A percentile compares a stretch with the other conserved stretches of the same genome.
phyloP scores from a whole-genome alignment of 345 rosid genomes.

The Citrus australasica region DNA sequence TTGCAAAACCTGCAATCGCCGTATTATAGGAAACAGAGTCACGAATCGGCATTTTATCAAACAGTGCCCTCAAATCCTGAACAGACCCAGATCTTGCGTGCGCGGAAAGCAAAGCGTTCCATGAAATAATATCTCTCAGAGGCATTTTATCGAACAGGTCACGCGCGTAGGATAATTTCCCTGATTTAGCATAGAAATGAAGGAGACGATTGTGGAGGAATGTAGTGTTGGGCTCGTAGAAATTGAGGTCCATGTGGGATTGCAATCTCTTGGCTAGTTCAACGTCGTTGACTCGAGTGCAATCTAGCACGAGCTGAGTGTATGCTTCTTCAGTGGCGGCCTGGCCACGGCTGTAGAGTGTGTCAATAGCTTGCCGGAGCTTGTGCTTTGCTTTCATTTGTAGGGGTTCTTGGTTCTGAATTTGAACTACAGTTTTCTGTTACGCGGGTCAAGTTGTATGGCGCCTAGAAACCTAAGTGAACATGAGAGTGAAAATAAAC shows the following conservation, averaged over 20 bases:
- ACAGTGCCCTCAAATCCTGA: slow-evolving; percentile 35
- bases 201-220: slow-evolving; percentile 56
- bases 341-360: slow-evolving; percentile 26
- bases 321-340: slow-evolving; percentile 33
- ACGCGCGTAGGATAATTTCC: slow-evolving; percentile 29
- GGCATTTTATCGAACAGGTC: slow-evolving; percentile 58
- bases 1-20: slow-evolving; percentile 38
- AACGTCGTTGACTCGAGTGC: slow-evolving; percentile 42
- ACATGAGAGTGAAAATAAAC: no score
- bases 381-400: slow-evolving; percentile 31
- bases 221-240: slow-evolving; percentile 29
- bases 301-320: slow-evolving; percentile 46
- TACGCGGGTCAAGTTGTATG: not conserved
- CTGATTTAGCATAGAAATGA: slow-evolving; percentile 40
- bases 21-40: slow-evolving; percentile 59
- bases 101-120: slow-evolving; percentile 57
- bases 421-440: slow-evolving; percentile 25
- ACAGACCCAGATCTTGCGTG: slow-evolving; percentile 33
- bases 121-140: slow-evolving; percentile 42
- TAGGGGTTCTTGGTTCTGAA: not conserved
- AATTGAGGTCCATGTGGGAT: slow-evolving; percentile 48
- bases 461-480: not conserved
- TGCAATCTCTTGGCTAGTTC: slow-evolving; percentile 46
- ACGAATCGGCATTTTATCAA: slow-evolving; percentile 39
- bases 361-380: slow-evolving; percentile 46